These are phyloP conservation scores for Melocanna baccifera DNA, from an alignment of 176 grass and related monocot species.

Conservation along the genomic window DNA sequence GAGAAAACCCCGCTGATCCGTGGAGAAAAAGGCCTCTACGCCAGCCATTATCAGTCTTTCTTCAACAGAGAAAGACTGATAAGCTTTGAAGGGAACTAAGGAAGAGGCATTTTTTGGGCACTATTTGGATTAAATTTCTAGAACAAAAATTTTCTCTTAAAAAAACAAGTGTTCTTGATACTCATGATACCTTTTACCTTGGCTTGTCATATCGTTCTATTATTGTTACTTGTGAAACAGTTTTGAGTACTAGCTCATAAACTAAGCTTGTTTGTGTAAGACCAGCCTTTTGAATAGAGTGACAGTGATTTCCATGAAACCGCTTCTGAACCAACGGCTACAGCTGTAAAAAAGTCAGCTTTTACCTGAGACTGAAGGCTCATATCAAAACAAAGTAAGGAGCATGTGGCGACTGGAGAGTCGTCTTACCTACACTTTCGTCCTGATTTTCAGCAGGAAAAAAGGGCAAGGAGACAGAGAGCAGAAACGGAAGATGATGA, in stretches of 20 bases:
- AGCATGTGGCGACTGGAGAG: neutral
- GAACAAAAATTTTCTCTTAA: neutral
- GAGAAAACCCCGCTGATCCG: no score
- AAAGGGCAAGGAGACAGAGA: neutral
- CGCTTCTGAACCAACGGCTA: constrained; percentile 32
- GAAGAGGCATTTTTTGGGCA: neutral
- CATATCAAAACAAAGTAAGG: neutral
- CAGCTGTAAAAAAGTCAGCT: constrained; percentile 38
- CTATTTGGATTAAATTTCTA: neutral
- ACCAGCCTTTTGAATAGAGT: constrained; percentile 6
- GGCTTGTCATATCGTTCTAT: constrained; percentile 19
- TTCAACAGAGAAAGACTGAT: no score
- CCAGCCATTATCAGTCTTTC: no score
- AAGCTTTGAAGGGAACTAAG: neutral
- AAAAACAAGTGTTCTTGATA: neutral
- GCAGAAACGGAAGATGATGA: constrained; percentile 67
- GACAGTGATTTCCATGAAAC: constrained; percentile 36
- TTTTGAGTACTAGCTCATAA: constrained; percentile 18
- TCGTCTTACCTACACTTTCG: neutral
- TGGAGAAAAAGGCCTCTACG: no score
- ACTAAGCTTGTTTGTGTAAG: constrained; percentile 1
- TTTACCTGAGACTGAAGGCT: constrained; percentile 11
- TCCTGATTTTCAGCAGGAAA: constrained; percentile 35
- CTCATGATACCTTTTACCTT: constrained; percentile 26
- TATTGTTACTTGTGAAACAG: constrained; percentile 1